Evolutionary conservation across 371 early-diverging fungal species (phyloP).

Genomic region (Coemansia sp.): DNA sequence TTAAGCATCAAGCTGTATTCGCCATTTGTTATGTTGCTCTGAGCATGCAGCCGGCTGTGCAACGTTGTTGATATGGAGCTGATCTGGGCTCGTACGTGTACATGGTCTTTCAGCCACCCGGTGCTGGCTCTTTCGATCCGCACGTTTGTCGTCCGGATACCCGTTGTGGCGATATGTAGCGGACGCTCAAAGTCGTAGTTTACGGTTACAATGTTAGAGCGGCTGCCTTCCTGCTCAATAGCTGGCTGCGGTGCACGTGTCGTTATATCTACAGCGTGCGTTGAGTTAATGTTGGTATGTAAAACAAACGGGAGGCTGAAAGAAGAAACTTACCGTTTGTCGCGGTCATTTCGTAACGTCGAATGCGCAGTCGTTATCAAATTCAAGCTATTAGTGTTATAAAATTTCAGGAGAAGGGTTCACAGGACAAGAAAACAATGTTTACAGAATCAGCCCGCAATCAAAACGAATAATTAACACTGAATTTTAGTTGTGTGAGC

Average conservation of each 20-base stretch:
- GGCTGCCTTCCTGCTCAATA: conserved; percentile 21
- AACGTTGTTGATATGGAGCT: conserved; percentile 41
- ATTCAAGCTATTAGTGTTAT: too few relatives aligned
- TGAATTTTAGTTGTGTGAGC: too few relatives aligned
- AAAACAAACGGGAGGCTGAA: too few relatives aligned
- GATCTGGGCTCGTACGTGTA: conserved; percentile 23
- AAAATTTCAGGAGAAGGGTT: too few relatives aligned
- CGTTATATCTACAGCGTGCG: neutral
- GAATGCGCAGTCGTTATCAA: too few relatives aligned
- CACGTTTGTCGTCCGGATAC: conserved; percentile 46
- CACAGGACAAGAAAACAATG: too few relatives aligned
- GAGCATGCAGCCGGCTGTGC: conserved; percentile 22
- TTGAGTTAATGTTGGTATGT: neutral
- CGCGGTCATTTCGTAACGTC: too few relatives aligned
- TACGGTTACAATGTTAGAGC: conserved; percentile 19
- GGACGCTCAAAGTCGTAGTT: conserved; percentile 23
- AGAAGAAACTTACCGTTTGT: too few relatives aligned
- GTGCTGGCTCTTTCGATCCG: conserved; percentile 22
- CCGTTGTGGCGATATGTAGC: conserved; percentile 21
- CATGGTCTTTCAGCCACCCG: conserved; percentile 14
- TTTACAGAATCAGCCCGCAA: too few relatives aligned
- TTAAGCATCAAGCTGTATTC: conserved; percentile 25
- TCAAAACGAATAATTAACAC: too few relatives aligned
- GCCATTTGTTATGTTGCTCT: conserved; percentile 13
- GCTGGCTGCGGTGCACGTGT: conserved; percentile 8